These are phyloP conservation scores for Tuber magnatum DNA, from an alignment of 495 filamentous ascomycete species.

Conservation along the genomic window DNA sequence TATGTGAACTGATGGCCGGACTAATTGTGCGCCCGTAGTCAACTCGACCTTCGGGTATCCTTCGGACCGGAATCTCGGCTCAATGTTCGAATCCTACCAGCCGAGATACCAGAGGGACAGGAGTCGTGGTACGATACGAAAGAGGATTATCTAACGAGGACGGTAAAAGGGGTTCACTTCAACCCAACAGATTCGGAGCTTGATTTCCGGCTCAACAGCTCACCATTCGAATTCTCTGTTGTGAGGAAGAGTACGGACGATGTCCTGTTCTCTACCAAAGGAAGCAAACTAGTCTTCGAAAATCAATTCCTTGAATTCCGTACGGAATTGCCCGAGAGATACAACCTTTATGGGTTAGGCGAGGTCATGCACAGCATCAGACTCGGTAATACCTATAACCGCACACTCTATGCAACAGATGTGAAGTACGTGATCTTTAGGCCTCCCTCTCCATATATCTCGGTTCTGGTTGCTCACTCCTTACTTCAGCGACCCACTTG, in stretches of 20 bases:
- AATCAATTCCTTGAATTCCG: slow-evolving; percentile 67
- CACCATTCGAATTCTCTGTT: not conserved
- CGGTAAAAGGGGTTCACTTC: not conserved
- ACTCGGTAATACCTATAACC: slow-evolving; percentile 52
- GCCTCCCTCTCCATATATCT: slow-evolving; percentile 48
- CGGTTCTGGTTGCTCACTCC: not conserved
- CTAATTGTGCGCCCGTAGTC: not conserved
- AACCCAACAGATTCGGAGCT: not conserved
- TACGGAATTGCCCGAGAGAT: slow-evolving; percentile 59
- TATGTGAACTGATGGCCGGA: not conserved
- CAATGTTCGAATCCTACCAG: not conserved
- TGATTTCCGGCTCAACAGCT: not conserved
- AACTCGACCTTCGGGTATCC: not conserved
- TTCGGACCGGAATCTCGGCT: not conserved
- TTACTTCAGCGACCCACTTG: slow-evolving; percentile 18
- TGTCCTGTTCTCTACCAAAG: not conserved
- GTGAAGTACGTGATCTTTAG: slow-evolving; percentile 68
- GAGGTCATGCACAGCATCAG: slow-evolving; percentile 69
- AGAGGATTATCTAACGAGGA: not conserved
- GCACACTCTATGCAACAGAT: slow-evolving; percentile 65
- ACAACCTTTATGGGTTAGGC: slow-evolving; percentile 71
- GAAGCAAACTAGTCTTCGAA: slow-evolving; percentile 57
- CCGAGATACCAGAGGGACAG: not conserved
- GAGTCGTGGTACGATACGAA: not conserved
- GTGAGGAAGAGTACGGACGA: not conserved